Conservation (phyloP, 1,284 basidiomycete species). For the Puccinia polysora region DNA sequence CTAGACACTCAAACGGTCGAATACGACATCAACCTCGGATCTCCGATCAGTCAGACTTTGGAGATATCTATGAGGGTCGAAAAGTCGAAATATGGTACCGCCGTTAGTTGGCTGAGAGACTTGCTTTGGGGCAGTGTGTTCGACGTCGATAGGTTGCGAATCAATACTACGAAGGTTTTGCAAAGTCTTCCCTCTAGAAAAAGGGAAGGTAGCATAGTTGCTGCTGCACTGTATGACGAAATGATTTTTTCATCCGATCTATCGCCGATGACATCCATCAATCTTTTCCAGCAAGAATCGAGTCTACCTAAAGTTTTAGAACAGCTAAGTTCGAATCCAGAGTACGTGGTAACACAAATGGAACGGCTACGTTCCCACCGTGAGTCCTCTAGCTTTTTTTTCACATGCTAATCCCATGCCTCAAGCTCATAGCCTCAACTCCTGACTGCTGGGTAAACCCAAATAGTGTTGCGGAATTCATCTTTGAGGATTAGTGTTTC, state of each 20-base stretch:
- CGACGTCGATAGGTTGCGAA: constrained; percentile 76
- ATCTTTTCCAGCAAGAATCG: constrained; percentile 70
- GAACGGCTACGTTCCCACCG: constrained; percentile 66
- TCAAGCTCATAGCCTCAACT: not conserved
- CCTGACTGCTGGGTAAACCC: too few relatives aligned
- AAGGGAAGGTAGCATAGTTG: constrained; percentile 76
- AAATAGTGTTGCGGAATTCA: constrained; percentile 75
- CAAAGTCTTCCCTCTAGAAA: constrained; percentile 91
- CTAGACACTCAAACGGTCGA: constrained; percentile 87
- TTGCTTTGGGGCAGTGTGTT: constrained; percentile 81
- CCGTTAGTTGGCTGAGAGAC: constrained; percentile 82
- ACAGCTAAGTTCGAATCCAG: constrained; percentile 69
- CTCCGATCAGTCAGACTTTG: constrained; percentile 68
- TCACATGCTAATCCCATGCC: not conserved
- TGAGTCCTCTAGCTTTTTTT: constrained; percentile 55
- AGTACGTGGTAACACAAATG: constrained; percentile 67
- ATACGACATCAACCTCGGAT: constrained; percentile 72
- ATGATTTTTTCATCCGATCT: constrained; percentile 62
- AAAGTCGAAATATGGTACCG: constrained; percentile 69
- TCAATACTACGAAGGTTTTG: constrained; percentile 80
- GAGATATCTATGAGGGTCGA: constrained; percentile 80
- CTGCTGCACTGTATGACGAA: constrained; percentile 67
- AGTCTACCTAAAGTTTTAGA: constrained; percentile 72
- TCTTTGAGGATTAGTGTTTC: constrained; percentile 80
- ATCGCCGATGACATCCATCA: constrained; percentile 69